Evolutionary conservation across 2,329 filamentous ascomycete species (phyloP).

Genomic region (Didymella sp.): DNA sequence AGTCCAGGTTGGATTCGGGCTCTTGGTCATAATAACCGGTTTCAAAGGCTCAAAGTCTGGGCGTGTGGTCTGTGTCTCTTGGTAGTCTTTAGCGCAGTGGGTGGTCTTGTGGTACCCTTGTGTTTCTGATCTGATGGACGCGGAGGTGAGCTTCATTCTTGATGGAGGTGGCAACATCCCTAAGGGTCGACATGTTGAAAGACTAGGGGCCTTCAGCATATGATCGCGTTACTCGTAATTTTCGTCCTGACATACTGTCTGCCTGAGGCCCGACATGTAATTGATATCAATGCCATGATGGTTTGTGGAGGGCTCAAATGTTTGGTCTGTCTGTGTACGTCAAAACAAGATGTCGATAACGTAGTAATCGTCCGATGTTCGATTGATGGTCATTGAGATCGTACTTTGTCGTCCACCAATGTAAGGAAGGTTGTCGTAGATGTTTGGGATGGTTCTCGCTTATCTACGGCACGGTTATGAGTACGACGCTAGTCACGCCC

Average conservation of each 20-base stretch:
- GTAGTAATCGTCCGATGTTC: background rate
- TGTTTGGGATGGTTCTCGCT: background rate
- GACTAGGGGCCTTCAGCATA: background rate
- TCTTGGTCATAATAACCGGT: too few relatives aligned
- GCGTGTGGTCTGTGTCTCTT: constrained; percentile 8
- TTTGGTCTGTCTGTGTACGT: too few relatives aligned
- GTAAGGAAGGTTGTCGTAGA: background rate
- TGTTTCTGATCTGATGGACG: background rate
- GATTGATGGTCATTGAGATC: background rate
- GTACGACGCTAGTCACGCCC: constrained; percentile 1
- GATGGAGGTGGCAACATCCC: too few relatives aligned
- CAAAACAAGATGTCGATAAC: background rate
- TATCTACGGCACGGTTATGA: background rate
- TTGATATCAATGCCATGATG: background rate
- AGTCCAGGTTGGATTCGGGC: too few relatives aligned
- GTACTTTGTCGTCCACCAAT: background rate
- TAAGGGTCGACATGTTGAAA: background rate
- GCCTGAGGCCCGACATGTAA: background rate
- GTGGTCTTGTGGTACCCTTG: constrained; percentile 1
- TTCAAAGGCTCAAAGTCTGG: constrained; percentile 15
- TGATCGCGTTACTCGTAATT: background rate
- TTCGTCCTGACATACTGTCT: background rate
- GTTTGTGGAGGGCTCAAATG: background rate
- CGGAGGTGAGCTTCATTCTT: background rate
- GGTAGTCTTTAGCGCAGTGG: constrained; percentile 3